Conservation (phyloP, 106 monocot genomes). For the Alisma plantagoaquatica region DNA sequence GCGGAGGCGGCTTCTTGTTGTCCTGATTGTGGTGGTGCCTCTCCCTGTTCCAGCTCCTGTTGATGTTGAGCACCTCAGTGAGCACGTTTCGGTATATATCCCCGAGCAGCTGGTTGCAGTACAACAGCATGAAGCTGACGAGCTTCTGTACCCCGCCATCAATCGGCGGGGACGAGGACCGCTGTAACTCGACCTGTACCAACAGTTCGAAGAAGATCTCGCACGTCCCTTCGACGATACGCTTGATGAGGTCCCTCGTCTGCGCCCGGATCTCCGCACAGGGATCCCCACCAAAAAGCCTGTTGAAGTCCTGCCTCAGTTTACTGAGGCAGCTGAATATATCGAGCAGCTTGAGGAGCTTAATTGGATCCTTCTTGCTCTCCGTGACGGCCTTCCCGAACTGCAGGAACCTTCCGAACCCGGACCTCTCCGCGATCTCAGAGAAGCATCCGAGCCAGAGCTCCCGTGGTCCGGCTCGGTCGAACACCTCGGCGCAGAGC, state of each 20-base stretch:
- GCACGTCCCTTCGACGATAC: conserved; percentile 59
- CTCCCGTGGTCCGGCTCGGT: conserved; percentile 23
- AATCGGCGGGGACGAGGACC: conserved; percentile 33
- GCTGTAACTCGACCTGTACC: conserved; percentile 81
- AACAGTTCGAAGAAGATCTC: conserved; percentile 87
- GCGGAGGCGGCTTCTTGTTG: no score
- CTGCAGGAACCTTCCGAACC: conserved; percentile 50
- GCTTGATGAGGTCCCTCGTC: conserved; percentile 76
- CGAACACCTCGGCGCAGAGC: conserved; percentile 63
- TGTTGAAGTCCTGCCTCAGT: conserved; percentile 77
- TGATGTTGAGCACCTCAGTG: conserved; percentile 55
- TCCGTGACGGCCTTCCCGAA: conserved; percentile 59
- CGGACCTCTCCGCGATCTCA: conserved; percentile 46
- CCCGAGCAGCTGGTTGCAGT: conserved; percentile 62
- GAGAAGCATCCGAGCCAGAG: conserved; percentile 50
- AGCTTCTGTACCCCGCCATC: conserved; percentile 62
- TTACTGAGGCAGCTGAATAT: conserved; percentile 58
- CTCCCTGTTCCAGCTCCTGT: conserved; percentile 72
- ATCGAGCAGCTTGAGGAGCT: conserved; percentile 75
- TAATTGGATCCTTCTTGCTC: conserved; percentile 88
- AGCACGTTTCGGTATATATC: conserved; percentile 59
- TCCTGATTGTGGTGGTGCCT: no score
- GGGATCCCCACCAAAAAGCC: conserved; percentile 70
- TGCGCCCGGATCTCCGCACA: conserved; percentile 67
- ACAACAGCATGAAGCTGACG: conserved; percentile 61